These are phyloP conservation scores for Dacryopinax spathularia DNA, from an alignment of 768 basidiomycete species.

Conservation along the genomic window DNA sequence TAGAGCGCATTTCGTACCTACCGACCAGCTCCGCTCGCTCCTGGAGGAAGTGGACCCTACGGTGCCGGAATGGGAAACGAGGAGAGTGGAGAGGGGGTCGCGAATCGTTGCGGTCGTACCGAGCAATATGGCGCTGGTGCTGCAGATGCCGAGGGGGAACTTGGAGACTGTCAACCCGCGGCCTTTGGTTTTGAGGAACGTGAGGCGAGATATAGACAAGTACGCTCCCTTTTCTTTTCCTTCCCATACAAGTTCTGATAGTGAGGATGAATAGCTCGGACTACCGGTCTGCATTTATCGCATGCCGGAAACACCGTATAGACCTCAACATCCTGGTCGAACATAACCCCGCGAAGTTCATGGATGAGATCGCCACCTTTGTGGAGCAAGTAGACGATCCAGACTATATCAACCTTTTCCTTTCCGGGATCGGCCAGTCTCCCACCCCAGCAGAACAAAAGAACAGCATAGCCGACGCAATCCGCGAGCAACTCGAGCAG, in stretches of 20 bases:
- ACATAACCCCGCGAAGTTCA: conserved; percentile 54
- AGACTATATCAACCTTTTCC: conserved; percentile 84
- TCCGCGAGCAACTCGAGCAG: conserved; percentile 57
- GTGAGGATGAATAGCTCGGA: conserved; percentile 35
- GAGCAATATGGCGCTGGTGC: conserved; percentile 71
- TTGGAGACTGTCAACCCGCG: conserved; percentile 90
- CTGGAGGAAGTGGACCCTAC: conserved; percentile 5
- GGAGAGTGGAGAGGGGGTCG: conserved; percentile 80
- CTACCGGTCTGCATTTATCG: conserved; percentile 77
- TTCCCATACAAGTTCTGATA: not conserved
- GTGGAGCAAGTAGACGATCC: conserved; percentile 77
- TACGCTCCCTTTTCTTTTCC: conserved; percentile 27
- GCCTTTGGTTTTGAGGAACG: conserved; percentile 75
- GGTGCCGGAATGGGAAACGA: conserved; percentile 39
- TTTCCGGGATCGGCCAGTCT: conserved; percentile 71
- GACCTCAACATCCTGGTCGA: conserved; percentile 83
- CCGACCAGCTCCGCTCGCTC: conserved; percentile 23
- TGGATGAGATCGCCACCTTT: conserved; percentile 46
- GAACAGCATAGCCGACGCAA: conserved; percentile 56
- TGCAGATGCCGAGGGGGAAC: conserved; percentile 98
- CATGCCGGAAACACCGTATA: conserved; percentile 85
- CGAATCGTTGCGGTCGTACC: conserved; percentile 79
- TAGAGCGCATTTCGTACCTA: conserved; percentile 58
- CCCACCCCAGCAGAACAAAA: conserved; percentile 44
- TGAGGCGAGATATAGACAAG: conserved; percentile 61